Percentiles rank a stretch among this genome's conserved stretches.
Conservation (phyloP, 148 eudicot species). For the Tetragonia tetragonoides region DNA sequence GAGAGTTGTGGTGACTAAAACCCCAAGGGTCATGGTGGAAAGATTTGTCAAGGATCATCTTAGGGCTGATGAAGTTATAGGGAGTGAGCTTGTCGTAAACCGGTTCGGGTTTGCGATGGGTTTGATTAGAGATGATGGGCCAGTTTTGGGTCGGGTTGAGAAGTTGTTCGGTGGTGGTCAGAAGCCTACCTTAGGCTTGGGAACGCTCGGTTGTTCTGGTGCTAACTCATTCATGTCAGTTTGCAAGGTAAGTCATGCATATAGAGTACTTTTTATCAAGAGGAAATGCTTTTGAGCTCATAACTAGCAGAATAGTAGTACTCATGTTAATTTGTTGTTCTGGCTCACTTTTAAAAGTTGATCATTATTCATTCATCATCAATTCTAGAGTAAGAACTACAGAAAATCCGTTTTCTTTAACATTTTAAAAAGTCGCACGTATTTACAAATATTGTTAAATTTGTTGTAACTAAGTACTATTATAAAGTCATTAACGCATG, state of each 20-base stretch:
- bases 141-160: slow-evolving; percentile 33
- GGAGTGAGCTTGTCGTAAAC: slow-evolving; percentile 61
- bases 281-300: too few species aligned
- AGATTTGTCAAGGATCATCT: slow-evolving; percentile 86
- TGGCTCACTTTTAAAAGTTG: too few species aligned
- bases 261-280: too few species aligned
- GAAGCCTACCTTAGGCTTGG: slow-evolving; percentile 61
- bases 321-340: too few species aligned
- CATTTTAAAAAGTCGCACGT: too few species aligned
- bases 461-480: background rate
- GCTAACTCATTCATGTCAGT: slow-evolving; percentile 37
- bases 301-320: too few species aligned
- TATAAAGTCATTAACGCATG: background rate
- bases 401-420: too few species aligned
- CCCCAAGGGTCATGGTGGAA: slow-evolving; percentile 82
- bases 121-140: slow-evolving; percentile 40
- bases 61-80: slow-evolving; percentile 71
- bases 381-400: too few species aligned
- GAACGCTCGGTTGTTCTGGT: slow-evolving; percentile 24
- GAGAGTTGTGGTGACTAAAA: slow-evolving; percentile 68
- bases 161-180: slow-evolving; percentile 45
- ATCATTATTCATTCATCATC: too few species aligned
- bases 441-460: too few species aligned
- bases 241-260: slow-evolving; percentile 53
- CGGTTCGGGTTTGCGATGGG: slow-evolving; percentile 72